Percentiles rank a stretch among this genome's conserved stretches.
These are phyloP conservation scores for Cryphonectria nitschkei DNA, from an alignment of 2,329 filamentous ascomycete species.

Conservation along the genomic window DNA sequence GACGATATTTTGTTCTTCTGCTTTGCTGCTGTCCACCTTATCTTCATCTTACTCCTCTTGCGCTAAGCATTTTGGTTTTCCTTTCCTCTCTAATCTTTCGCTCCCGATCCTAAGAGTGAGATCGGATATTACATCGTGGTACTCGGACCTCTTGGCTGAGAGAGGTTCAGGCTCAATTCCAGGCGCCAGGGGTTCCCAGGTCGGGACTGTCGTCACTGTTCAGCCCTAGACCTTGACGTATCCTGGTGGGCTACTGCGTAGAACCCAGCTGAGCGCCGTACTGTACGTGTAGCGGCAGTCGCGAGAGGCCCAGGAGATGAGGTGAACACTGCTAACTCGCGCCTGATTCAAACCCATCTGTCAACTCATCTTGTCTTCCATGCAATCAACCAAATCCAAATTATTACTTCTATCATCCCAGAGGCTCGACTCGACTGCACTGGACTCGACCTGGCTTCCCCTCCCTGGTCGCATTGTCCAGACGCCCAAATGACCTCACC, in stretches of 20 bases:
- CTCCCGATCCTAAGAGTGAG: neutral
- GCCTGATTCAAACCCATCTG: neutral
- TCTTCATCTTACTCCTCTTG: neutral
- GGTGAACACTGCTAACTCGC: neutral
- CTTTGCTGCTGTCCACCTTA: neutral
- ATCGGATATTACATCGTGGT: neutral
- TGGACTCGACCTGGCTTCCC: neutral
- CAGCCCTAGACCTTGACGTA: neutral
- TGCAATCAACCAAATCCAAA: neutral
- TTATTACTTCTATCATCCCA: neutral
- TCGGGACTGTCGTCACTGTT: slow-evolving; percentile 9
- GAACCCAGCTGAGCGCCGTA: neutral
- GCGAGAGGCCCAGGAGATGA: neutral
- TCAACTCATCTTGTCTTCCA: neutral
- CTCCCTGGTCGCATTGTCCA: neutral
- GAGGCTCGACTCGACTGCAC: neutral
- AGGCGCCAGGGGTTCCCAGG: slow-evolving; percentile 1
- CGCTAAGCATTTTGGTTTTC: neutral
- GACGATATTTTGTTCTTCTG: neutral
- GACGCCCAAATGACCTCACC: neutral
- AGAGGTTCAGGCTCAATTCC: neutral
- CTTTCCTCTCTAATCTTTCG: neutral
- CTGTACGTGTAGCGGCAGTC: neutral
- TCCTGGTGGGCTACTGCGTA: neutral
- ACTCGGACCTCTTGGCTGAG: neutral